Evolutionary conservation across 2,329 filamentous ascomycete species (phyloP), one percentile per base, ranked within the genome.

Genomic region (Cladobotryum protrusum): DNA sequence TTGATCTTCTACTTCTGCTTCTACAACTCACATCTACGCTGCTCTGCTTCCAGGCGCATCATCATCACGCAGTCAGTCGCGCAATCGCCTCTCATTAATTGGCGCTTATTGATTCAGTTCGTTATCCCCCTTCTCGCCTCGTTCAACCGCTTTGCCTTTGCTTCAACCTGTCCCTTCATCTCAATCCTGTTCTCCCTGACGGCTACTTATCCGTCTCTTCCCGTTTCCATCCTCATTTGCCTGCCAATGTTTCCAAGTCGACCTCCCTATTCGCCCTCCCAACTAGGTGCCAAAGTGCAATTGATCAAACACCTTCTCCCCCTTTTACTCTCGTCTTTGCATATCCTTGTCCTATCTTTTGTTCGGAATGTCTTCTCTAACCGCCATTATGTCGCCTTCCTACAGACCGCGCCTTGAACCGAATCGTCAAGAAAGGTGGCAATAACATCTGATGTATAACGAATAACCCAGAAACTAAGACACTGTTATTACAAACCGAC

Each of bases 361-460:
- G 47, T 60, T 68, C 63, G 72, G 69, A 68, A 72, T 74, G 66
- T 65, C 66, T 68, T 72, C 67, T 81, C 77, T 81, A 79, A 80
- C 77, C 61, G 69, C 72, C 73, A 72, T 70, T 71, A 68, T 72
- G 63, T 72, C 67, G 71, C 69, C 71, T 73, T 74, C 69, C 66
- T 73, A 67, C 71, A 76, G 74, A 69, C 72, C 56, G 56, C 52
- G 61, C 57, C 52, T 56, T 60, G 55, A 59, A 50, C 56, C 52
- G 48, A 47, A 52, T 52, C 45, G 32, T 46, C 18, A 43, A 36
- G 17, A 42, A 40, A 48, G 33, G 17, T 36, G 33, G 12, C n/a
- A 29, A 29, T 34, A 33, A 43, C 44, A 17, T 52, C 47, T 52
- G 20, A 49, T 52, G 46, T 43, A 15, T 17, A 15, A 39, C 35